Evolutionary conservation across 768 basidiomycete species (phyloP).

Genomic region (Amanita jacksonii): DNA sequence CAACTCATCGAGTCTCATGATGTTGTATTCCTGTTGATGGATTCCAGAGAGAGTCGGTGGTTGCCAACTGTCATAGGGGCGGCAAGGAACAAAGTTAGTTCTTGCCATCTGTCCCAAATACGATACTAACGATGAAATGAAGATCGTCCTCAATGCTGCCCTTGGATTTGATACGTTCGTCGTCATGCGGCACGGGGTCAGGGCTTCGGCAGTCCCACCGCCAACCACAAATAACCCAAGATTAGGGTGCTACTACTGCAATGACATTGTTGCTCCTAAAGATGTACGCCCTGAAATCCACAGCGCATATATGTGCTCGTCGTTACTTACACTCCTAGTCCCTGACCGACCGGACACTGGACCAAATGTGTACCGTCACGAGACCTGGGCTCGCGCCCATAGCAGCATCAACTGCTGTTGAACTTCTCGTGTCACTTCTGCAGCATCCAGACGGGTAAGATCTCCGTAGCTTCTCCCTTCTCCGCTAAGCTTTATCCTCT

Average conservation of each 20-base stretch:
- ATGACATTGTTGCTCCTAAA: slow-evolving; percentile 92
- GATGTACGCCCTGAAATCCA: slow-evolving; percentile 45
- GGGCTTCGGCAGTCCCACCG: slow-evolving; percentile 25
- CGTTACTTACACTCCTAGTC: slow-evolving; percentile 19
- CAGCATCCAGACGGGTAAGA: slow-evolving; percentile 84
- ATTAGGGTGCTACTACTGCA: slow-evolving; percentile 96
- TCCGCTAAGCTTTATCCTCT: not conserved
- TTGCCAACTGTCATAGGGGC: slow-evolving; percentile 84
- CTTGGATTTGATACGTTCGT: slow-evolving; percentile 94
- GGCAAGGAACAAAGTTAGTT: slow-evolving; percentile 68
- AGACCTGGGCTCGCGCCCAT: slow-evolving; percentile 91
- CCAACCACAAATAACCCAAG: slow-evolving; percentile 22
- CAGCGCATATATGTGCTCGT: slow-evolving; percentile 1
- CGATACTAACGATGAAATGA: not conserved
- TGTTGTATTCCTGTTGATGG: slow-evolving; percentile 90
- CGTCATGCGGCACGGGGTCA: slow-evolving; percentile 91
- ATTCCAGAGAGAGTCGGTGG: slow-evolving; percentile 97
- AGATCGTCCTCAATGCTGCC: slow-evolving; percentile 92
- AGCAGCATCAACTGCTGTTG: slow-evolving; percentile 86
- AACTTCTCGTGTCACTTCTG: slow-evolving; percentile 78
- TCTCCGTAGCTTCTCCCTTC: not conserved
- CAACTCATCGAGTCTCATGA: slow-evolving; percentile 79
- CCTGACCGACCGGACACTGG: slow-evolving; percentile 82
- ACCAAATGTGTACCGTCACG: slow-evolving; percentile 99
- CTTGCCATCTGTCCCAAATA: not conserved